phyloP scores from a whole-genome alignment of 2,329 filamentous ascomycete species.

The Acarospora socialis region DNA sequence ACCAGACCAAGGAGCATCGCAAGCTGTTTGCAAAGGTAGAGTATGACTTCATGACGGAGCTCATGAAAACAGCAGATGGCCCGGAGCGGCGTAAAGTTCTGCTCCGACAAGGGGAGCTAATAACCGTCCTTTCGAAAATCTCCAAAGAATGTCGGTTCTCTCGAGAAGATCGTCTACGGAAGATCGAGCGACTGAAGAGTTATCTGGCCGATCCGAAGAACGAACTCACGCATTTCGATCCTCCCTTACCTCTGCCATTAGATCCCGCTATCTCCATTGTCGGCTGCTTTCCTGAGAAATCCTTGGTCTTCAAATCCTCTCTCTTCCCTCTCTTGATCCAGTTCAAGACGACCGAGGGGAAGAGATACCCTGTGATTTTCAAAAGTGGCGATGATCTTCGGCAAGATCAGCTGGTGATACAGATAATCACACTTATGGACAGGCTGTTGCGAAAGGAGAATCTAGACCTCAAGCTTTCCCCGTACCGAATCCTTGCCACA shows the following conservation, averaged over 20 bases:
- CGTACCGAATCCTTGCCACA: conserved; percentile 92
- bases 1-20: conserved; percentile 60
- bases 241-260: conserved; percentile 72
- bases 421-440: conserved; percentile 97
- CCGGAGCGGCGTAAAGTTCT: conserved; percentile 60
- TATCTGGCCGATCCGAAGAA: conserved; percentile 81
- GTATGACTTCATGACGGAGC: conserved; percentile 86
- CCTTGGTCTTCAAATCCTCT: conserved; percentile 89
- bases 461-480: conserved; percentile 82
- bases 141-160: conserved; percentile 77
- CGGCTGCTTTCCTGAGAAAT: conserved; percentile 70
- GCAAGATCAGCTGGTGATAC: conserved; percentile 93
- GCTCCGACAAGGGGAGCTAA: conserved; percentile 74
- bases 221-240: conserved; percentile 69
- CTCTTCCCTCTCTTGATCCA: conserved; percentile 81
- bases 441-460: conserved; percentile 91
- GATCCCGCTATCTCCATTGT: conserved; percentile 70
- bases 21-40: conserved; percentile 86
- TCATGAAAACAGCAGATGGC: conserved; percentile 58
- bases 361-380: conserved; percentile 84
- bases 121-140: conserved; percentile 75
- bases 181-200: conserved; percentile 72
- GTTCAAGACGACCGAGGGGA: conserved; percentile 66
- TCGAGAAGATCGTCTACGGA: conserved; percentile 61
- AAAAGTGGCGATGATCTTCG: conserved; percentile 93